Base-by-base conservation (phyloP, 148 eudicot species). In the Arctostaphylos glauca region DNA sequence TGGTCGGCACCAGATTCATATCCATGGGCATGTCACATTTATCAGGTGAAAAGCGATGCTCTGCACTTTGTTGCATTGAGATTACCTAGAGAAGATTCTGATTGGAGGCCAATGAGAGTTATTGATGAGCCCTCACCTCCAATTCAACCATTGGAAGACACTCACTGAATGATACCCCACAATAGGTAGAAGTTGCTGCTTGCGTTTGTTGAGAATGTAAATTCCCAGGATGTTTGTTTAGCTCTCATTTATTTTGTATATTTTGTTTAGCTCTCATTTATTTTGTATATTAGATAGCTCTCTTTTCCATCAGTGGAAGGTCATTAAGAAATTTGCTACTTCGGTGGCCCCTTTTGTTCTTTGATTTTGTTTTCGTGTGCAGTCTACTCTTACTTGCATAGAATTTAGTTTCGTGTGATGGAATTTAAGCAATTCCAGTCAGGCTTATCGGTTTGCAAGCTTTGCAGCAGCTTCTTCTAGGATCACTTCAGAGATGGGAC, bases 11-110 rank as follows among this genome's bases (percentile, higher is more conserved):
- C 92, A 5, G 95, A 90, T 73, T 86, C 97, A 12, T 97, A 93
- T 87, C 99, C 99, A 8, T 97, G 99, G 99, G 94, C 94, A 49
- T 97, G 99, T 83, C 94, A 93, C 84, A 88, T 94, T 19, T 94
- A 97, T 81, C 97, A 97, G 88, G 92, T 94, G 74, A 89, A 85
- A 49, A 97, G 99, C 43, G 91, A 88, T 25, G 96, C 99, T 72
- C 96, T 94, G 84, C 97, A 93, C 46, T 97, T 94, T 84, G 89
- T 92, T 82, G 97, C 97, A 5, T 83, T 96, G 68, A 88, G 99
- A 75, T 93, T 87, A 76, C 89, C 93, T 15, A 89, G 80, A 78
- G 97, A 93, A 87, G 96, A 91, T 77, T 84, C 93, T 12, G 85
- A 84, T 47, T 92, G 97, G 96, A 93, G 86, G 84, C 92, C 98